phyloP scores from a whole-genome alignment of 768 basidiomycete genomes.

The Kockovaella imperatae region DNA sequence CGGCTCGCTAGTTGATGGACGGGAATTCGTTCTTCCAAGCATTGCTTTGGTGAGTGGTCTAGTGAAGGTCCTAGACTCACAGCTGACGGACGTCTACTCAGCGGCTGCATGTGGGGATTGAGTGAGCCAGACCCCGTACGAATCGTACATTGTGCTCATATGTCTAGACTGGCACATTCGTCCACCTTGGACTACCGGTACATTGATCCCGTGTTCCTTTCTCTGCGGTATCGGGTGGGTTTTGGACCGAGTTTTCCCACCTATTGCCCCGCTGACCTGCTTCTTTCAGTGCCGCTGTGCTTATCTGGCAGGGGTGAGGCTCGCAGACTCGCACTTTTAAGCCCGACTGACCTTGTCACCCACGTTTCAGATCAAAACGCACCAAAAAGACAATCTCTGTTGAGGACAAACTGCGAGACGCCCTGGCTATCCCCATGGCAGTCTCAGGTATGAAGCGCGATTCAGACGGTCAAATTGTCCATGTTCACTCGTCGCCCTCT shows the following conservation, averaged over 20 bases:
- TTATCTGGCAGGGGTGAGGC: conserved; percentile 60
- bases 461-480: no score
- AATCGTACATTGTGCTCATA: neutral
- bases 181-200: conserved; percentile 49
- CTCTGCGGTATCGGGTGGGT: conserved; percentile 59
- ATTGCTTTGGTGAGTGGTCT: neutral
- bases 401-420: conserved; percentile 33
- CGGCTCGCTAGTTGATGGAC: conserved; percentile 25
- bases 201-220: conserved; percentile 65
- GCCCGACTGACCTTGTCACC: neutral
- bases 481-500: no score
- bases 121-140: conserved; percentile 34
- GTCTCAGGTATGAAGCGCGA: no score
- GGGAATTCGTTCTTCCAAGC: conserved; percentile 70
- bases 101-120: conserved; percentile 73
- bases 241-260: neutral
- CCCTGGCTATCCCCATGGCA: conserved; percentile 33
- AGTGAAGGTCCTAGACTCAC: neutral
- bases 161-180: conserved; percentile 32
- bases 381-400: conserved; percentile 39
- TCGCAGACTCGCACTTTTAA: neutral
- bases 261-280: neutral
- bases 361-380: conserved; percentile 10
- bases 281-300: conserved; percentile 51
- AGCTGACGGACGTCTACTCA: conserved; percentile 9